Evolutionary conservation across 495 filamentous ascomycete species (phyloP).

Genomic region (Podospora anserina): DNA sequence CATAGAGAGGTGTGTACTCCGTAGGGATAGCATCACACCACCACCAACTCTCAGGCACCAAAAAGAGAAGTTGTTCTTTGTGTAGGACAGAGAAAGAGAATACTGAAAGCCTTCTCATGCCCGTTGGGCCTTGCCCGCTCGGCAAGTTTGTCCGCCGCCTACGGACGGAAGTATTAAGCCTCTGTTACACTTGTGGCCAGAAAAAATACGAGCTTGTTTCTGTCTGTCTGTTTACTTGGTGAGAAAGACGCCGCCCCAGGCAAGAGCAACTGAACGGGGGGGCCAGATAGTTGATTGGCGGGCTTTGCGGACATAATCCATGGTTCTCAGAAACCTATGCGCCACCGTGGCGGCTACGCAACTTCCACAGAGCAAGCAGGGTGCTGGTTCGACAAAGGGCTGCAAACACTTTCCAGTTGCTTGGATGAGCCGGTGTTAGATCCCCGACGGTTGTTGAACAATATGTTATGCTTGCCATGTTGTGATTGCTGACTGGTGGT

Average conservation of each 20-base stretch:
- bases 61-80: background rate
- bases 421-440: background rate
- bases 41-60: background rate
- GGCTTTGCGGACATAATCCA: background rate
- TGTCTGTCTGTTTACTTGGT: background rate
- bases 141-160: background rate
- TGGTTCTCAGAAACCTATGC: background rate
- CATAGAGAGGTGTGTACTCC: background rate
- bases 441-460: background rate
- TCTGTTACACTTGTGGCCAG: background rate
- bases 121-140: background rate
- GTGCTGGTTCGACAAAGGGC: background rate
- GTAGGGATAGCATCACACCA: too few species aligned
- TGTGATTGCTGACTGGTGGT: background rate
- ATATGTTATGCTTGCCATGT: background rate
- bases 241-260: constrained; percentile 1
- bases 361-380: background rate
- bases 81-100: background rate
- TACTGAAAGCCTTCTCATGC: background rate
- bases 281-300: background rate
- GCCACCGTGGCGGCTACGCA: background rate
- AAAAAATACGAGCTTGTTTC: background rate
- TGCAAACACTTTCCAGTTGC: background rate
- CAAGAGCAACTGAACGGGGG: background rate
- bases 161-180: constrained; percentile 1